Percentiles rank a stretch among this genome's conserved stretches.
Conservation (phyloP, 1,139 yeast genomes). For the Zygosaccharomyces pseudobailii region DNA sequence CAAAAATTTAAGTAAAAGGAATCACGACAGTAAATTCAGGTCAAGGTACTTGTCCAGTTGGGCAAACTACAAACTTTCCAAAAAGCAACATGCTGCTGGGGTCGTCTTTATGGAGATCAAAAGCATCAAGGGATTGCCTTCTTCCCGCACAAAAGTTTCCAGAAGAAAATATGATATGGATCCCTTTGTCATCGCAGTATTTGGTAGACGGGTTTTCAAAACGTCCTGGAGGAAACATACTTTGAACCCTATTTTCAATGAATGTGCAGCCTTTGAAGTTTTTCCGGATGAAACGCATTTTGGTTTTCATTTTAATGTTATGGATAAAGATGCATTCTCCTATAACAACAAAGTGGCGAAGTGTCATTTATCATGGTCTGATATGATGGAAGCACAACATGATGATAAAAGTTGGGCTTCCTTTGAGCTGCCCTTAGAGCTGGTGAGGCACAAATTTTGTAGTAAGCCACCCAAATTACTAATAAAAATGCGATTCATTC, state of each 20-base stretch:
- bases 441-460: slow-evolving; percentile 30
- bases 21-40: slow-evolving; percentile 2
- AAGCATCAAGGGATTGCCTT: slow-evolving; percentile 68
- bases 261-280: slow-evolving; percentile 74
- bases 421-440: slow-evolving; percentile 36
- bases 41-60: slow-evolving; percentile 4
- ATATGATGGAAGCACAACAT: slow-evolving; percentile 37
- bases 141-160: slow-evolving; percentile 54
- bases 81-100: slow-evolving; percentile 43
- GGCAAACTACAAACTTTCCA: slow-evolving; percentile 26
- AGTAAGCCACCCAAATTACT: slow-evolving; percentile 50
- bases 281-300: slow-evolving; percentile 59
- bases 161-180: slow-evolving; percentile 85
- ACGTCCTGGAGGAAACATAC: slow-evolving; percentile 85
- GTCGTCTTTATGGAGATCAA: slow-evolving; percentile 72
- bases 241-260: slow-evolving; percentile 76
- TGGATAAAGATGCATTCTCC: slow-evolving; percentile 82
- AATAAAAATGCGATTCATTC: slow-evolving; percentile 60
- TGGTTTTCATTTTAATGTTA: slow-evolving; percentile 62
- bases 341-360: slow-evolving; percentile 78
- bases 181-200: slow-evolving; percentile 88
- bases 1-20: slow-evolving; percentile 10
- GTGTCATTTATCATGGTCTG: slow-evolving; percentile 49
- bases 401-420: slow-evolving; percentile 15
- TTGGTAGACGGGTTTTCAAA: slow-evolving; percentile 82